Base-by-base conservation (phyloP, 805 yeast species). In the Metschnikowia lochheadii region DNA sequence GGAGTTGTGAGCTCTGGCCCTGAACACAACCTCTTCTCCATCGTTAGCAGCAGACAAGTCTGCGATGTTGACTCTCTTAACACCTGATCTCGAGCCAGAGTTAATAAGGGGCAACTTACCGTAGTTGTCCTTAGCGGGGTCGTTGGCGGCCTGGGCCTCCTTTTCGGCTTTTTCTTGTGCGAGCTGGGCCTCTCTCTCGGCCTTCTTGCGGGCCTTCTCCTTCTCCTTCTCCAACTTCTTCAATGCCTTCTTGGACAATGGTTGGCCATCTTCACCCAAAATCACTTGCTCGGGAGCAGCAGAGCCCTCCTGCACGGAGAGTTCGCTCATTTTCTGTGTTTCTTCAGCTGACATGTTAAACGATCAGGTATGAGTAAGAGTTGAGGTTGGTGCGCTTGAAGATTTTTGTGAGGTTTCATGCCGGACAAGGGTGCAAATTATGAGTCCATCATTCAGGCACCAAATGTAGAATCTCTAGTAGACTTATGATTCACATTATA, bases 1-100 rank as follows among this genome's bases (percentile, higher is more conserved):
- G 13, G 92, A 81, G 55, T 84, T 89, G 71, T 94, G 98, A 41
- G 91, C 80, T 74, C 99, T 83, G 43, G 98, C 98, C 73, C 99
- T 84, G 75, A 95, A 83, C 13, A 87, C 76, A 50, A 94, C 87
- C 58, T 82, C 81, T 60, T 83, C 79, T 51, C 92, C 96, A 56
- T 84, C 96, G 54, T 79, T 74, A 23, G 79, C 79, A 50, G 82
- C 79, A 53, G 81, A 74, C 60, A 87, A 74, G 36, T 77, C 74
- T 45, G 68, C 63, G 60, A 94, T 75, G 57, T 80, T 69, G 52
- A 79, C 68, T 70, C 98, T 83, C 59, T 72, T 64, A 48, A 77
- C 75, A 42, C 85, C 87, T n/a, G 89, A 77, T 72, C 85, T 85
- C 51, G 75, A 68, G 6, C 79, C 63, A 44, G 96, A 87, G 75